These are phyloP conservation scores for Euptelea pleiosperma DNA, from an alignment of 164 flowering plant species.

Conservation along the genomic window DNA sequence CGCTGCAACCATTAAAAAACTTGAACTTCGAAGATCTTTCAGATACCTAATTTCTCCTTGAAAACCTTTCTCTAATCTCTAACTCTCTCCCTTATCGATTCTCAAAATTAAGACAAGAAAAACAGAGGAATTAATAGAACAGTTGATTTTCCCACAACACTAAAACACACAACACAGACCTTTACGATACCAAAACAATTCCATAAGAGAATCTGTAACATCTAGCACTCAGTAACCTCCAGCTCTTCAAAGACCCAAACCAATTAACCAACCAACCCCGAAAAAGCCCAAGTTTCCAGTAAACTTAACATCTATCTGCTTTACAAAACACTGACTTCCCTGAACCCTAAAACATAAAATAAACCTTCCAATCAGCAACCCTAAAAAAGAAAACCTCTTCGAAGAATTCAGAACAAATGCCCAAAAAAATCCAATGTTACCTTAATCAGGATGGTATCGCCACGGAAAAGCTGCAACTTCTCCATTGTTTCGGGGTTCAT, in stretches of 20 bases:
- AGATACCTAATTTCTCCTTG: no score
- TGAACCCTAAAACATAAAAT: background rate
- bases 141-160: no score
- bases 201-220: background rate
- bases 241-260: background rate
- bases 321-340: background rate
- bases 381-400: background rate
- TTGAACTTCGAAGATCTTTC: background rate
- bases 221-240: background rate
- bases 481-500: constrained; percentile 79
- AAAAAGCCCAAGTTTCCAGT: background rate
- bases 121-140: no score
- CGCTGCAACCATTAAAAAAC: background rate
- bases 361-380: background rate
- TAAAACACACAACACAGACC: no score
- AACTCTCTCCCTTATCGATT: no score
- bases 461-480: constrained; percentile 81
- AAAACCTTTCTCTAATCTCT: no score
- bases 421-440: constrained; percentile 22
- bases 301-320: background rate
- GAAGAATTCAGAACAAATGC: background rate
- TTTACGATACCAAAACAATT: background rate
- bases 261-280: no score
- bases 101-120: no score
- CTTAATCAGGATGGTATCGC: constrained; percentile 76